A percentile compares a stretch with the other conserved stretches of the same genome.
Conservation (phyloP, 352 stramenopile genomes). For the Pythium utonaiense region DNA sequence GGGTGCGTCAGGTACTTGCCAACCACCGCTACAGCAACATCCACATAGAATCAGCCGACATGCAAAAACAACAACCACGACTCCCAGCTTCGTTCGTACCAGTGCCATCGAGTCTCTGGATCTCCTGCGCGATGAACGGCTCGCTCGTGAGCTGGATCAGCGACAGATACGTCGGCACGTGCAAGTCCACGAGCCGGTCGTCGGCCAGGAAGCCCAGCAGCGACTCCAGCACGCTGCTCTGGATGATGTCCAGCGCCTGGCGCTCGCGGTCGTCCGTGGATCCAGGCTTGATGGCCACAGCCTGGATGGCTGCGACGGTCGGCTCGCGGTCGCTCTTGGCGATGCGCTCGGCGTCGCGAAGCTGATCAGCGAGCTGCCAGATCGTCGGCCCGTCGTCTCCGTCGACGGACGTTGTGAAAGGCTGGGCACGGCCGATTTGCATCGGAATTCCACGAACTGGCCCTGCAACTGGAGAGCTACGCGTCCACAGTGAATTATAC, state of each 20-base stretch:
- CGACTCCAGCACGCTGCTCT: conserved; percentile 42
- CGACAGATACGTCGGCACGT: conserved; percentile 57
- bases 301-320: conserved; percentile 18
- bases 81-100: too few relatives aligned
- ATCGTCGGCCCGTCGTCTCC: conserved; percentile 12
- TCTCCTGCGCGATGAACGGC: conserved; percentile 47
- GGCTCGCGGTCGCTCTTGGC: conserved; percentile 15
- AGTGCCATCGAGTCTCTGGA: conserved; percentile 45
- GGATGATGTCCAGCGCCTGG: conserved; percentile 51
- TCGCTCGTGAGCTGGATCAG: conserved; percentile 61
- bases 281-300: conserved; percentile 9
- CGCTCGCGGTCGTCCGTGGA: conserved; percentile 29
- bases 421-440: conserved; percentile 13
- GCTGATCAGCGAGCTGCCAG: conserved; percentile 19
- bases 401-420: background rate
- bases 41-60: too few relatives aligned
- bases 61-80: too few relatives aligned
- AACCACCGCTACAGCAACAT: conserved; percentile 30
- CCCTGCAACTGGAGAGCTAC: background rate
- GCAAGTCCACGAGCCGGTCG: conserved; percentile 47
- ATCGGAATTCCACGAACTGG: conserved; percentile 1
- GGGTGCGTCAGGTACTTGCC: conserved; percentile 39
- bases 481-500: background rate
- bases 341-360: conserved; percentile 14
- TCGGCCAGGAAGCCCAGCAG: conserved; percentile 51